Evolutionary conservation across 768 basidiomycete genomes (phyloP).

Genomic region (Steccherinum ochraceum): DNA sequence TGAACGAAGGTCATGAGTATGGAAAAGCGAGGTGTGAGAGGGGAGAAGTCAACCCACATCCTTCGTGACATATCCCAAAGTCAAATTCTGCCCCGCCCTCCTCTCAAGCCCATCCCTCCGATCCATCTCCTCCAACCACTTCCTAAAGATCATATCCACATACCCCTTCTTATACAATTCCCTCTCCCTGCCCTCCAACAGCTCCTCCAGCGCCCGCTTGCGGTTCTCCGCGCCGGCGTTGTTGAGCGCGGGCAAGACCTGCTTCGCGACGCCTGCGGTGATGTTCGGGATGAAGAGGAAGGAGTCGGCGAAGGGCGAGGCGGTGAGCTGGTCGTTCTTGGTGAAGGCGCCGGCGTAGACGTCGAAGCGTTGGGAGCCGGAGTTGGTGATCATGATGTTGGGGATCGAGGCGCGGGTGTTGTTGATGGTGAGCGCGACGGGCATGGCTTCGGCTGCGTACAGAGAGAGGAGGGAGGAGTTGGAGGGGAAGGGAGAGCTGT

Average conservation of each 20-base stretch:
- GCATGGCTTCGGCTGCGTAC: conserved; percentile 47
- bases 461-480: conserved; percentile 54
- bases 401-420: conserved; percentile 56
- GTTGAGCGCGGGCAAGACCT: conserved; percentile 51
- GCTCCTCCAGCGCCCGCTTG: conserved; percentile 21
- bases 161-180: conserved; percentile 42
- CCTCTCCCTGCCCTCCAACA: conserved; percentile 27
- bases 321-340: conserved; percentile 75
- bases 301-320: conserved; percentile 59
- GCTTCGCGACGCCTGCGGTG: conserved; percentile 40
- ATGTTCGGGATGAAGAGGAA: conserved; percentile 61
- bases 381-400: conserved; percentile 59
- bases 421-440: conserved; percentile 52
- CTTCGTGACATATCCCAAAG: conserved; percentile 68
- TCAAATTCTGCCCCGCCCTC: conserved; percentile 44
- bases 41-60: conserved; percentile 39
- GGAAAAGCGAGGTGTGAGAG: background rate
- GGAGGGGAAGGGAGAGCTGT: conserved; percentile 57
- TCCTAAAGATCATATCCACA: conserved; percentile 42
- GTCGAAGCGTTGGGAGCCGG: conserved; percentile 61
- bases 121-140: conserved; percentile 58
- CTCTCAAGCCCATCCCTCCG: conserved; percentile 27
- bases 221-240: conserved; percentile 32
- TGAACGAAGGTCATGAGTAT: background rate
- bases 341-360: conserved; percentile 67